Conservation (phyloP, 345 rosid genomes). For the Orychophragmus violaceus region DNA sequence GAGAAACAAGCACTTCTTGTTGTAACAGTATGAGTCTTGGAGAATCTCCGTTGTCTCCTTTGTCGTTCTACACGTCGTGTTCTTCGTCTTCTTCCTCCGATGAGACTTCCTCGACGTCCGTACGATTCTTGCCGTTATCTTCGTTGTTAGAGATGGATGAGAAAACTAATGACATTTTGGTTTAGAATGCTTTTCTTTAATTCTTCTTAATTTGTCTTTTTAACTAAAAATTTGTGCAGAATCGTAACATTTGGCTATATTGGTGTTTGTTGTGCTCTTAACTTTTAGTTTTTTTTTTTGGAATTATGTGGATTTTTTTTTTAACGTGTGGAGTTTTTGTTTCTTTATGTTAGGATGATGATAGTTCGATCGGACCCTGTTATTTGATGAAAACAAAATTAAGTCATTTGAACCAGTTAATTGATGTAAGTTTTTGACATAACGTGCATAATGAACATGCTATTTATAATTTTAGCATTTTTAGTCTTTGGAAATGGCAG, state of each 20-base stretch:
- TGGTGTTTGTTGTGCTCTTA: background rate
- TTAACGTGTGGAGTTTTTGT: no score
- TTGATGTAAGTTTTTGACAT: background rate
- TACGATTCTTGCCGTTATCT: slow-evolving; percentile 37
- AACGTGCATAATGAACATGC: background rate
- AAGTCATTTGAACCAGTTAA: background rate
- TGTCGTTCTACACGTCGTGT: slow-evolving; percentile 48
- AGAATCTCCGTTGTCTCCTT: slow-evolving; percentile 54
- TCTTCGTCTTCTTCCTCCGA: slow-evolving; percentile 39
- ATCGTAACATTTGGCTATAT: slow-evolving; percentile 1
- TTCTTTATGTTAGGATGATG: background rate
- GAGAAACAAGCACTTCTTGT: slow-evolving; percentile 27
- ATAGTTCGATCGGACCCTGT: background rate
- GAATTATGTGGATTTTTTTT: background rate
- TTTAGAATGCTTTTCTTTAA: slow-evolving; percentile 1
- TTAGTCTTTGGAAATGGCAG: no score
- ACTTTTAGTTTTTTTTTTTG: background rate
- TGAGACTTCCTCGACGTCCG: slow-evolving; percentile 42
- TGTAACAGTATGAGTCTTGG: slow-evolving; percentile 25
- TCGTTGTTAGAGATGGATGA: slow-evolving; percentile 36
- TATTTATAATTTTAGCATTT: background rate
- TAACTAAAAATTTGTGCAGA: slow-evolving; percentile 18
- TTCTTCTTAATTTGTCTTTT: slow-evolving; percentile 6
- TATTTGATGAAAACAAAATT: background rate
- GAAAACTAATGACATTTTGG: slow-evolving; percentile 29